Evolutionary conservation across 225 moss, liverwort and hornwort species (phyloP).

Genomic region (Pseudisothecium myosuroides): DNA sequence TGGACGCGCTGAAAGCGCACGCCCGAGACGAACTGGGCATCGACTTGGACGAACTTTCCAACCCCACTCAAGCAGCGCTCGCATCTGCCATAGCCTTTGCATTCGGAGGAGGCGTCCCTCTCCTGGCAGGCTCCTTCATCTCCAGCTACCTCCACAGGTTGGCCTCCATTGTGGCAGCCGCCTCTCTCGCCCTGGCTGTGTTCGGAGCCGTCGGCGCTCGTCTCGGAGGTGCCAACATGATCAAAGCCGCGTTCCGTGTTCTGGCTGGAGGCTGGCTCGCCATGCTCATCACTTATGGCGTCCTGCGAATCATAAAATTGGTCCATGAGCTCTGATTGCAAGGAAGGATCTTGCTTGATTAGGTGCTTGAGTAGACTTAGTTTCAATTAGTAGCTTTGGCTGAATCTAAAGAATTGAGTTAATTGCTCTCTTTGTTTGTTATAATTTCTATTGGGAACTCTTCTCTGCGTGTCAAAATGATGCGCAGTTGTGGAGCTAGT

Average conservation of each 20-base stretch:
- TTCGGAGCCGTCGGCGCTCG: constrained; percentile 43
- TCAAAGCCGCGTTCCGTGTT: constrained; percentile 30
- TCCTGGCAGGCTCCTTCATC: constrained; percentile 40
- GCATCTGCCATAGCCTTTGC: constrained; percentile 39
- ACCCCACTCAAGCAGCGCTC: constrained; percentile 30
- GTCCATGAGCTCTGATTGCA: background rate
- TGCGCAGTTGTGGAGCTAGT: background rate
- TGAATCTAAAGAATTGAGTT: background rate
- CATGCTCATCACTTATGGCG: constrained; percentile 31
- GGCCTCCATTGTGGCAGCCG: constrained; percentile 12
- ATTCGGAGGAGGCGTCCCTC: constrained; percentile 28
- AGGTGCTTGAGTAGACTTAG: no score
- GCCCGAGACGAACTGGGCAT: constrained; percentile 42
- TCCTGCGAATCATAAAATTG: constrained; percentile 14
- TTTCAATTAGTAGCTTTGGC: background rate
- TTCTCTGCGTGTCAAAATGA: background rate
- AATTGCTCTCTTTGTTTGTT: background rate
- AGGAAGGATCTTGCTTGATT: background rate
- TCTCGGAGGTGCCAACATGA: constrained; percentile 33
- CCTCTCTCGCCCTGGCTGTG: constrained; percentile 14
- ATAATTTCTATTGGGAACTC: background rate
- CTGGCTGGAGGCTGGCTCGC: constrained; percentile 39
- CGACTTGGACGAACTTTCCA: constrained; percentile 38
- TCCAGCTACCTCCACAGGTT: constrained; percentile 11
- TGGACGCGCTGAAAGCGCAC: constrained; percentile 28